A percentile compares a stretch with the other conserved stretches of the same genome.
Evolutionary conservation across 164 flowering plant species (phyloP).

Genomic region (Nelumbo lutea): DNA sequence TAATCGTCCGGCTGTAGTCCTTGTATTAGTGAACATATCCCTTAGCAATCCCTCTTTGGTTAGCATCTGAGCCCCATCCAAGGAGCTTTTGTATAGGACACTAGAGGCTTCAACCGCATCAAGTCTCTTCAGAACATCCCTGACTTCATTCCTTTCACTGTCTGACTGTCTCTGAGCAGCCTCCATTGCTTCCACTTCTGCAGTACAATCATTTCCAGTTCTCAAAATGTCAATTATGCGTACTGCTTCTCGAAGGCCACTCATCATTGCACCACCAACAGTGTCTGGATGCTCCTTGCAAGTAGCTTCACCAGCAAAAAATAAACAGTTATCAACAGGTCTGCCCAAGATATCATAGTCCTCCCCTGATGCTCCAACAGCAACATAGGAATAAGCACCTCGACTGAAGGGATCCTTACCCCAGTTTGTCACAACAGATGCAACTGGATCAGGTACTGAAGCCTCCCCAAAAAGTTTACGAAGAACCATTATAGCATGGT

Average conservation of each 20-base stretch:
- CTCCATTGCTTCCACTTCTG: conserved; percentile 85
- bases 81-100: conserved; percentile 52
- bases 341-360: conserved; percentile 89
- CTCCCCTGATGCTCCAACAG: conserved; percentile 97
- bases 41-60: conserved; percentile 55
- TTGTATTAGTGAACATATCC: conserved; percentile 77
- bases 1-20: conserved; percentile 80
- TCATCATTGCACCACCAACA: conserved; percentile 99
- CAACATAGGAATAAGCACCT: conserved; percentile 98
- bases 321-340: conserved; percentile 89
- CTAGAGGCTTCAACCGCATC: conserved; percentile 74
- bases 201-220: conserved; percentile 74
- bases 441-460: conserved; percentile 85
- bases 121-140: conserved; percentile 75
- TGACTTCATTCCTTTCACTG: conserved; percentile 73
- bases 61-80: conserved; percentile 50
- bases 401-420: conserved; percentile 93
- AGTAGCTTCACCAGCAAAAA: conserved; percentile 99
- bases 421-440: conserved; percentile 96
- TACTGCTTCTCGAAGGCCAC: conserved; percentile 97
- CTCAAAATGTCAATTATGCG: conserved; percentile 78
- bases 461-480: conserved; percentile 87
- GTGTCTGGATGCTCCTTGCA: conserved; percentile 99
- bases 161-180: conserved; percentile 73
- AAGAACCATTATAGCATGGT: conserved; percentile 74